Conservation (phyloP, 352 stramenopile genomes). For the Lagenidium sp. region DNA sequence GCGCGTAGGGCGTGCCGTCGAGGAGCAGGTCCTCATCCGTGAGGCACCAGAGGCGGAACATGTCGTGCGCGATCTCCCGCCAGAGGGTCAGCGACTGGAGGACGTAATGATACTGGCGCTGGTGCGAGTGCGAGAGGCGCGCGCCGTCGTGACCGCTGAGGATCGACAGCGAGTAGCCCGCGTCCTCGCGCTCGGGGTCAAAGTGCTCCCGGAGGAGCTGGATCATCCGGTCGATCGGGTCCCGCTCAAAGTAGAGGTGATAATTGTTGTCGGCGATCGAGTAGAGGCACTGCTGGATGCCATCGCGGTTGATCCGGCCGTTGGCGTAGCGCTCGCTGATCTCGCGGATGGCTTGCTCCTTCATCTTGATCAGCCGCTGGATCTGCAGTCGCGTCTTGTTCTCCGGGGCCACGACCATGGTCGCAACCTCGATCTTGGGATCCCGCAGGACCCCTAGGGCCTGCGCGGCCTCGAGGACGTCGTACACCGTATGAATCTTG, state of each 20-base stretch:
- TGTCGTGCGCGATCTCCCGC: constrained; percentile 94
- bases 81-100: constrained; percentile 95
- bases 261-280: constrained; percentile 97
- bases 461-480: constrained; percentile 58
- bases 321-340: constrained; percentile 77
- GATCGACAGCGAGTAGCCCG: constrained; percentile 88
- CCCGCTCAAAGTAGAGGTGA: constrained; percentile 95
- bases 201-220: constrained; percentile 85
- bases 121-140: constrained; percentile 92
- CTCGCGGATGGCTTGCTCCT: constrained; percentile 86
- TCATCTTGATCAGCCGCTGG: constrained; percentile 88
- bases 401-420: constrained; percentile 91
- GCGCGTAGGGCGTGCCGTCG: constrained; percentile 73
- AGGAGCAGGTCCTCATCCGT: constrained; percentile 93
- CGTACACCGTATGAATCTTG: constrained; percentile 86
- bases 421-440: constrained; percentile 88
- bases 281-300: constrained; percentile 94
- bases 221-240: constrained; percentile 96
- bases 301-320: constrained; percentile 47
- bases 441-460: constrained; percentile 80
- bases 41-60: constrained; percentile 95
- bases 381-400: constrained; percentile 86
- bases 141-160: constrained; percentile 89
- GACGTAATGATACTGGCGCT: constrained; percentile 94
- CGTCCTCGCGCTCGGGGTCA: constrained; percentile 42